Conservation (phyloP, 768 basidiomycete genomes). For the Naematelia aurantialba region DNA sequence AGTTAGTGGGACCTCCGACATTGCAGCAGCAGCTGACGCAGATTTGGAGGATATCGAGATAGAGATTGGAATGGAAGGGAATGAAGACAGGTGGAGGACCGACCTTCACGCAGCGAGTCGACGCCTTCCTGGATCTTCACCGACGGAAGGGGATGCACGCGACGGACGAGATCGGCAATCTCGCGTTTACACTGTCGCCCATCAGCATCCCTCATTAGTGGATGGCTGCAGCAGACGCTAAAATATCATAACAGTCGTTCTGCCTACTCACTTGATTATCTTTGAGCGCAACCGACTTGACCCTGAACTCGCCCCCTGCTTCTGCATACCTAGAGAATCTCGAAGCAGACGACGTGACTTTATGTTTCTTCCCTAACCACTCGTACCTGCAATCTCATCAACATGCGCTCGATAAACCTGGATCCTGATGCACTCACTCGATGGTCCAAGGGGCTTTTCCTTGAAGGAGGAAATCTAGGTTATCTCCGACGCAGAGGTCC, state of each 20-base stretch:
- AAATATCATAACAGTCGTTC: too few species aligned
- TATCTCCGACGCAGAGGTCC: constrained; percentile 87
- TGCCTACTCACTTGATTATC: constrained; percentile 65
- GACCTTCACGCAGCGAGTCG: constrained; percentile 87
- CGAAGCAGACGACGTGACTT: constrained; percentile 70
- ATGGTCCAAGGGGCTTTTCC: constrained; percentile 91
- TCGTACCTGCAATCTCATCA: constrained; percentile 61
- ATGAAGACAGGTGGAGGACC: constrained; percentile 18
- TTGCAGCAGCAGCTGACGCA: not conserved
- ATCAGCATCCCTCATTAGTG: constrained; percentile 8
- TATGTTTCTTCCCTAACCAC: constrained; percentile 69
- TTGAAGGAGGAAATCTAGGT: constrained; percentile 85
- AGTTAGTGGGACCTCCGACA: not conserved
- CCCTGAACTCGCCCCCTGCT: constrained; percentile 74
- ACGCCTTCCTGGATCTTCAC: constrained; percentile 86
- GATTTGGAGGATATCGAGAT: not conserved
- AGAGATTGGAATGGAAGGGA: not conserved
- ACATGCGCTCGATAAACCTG: not conserved
- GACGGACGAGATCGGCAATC: constrained; percentile 68
- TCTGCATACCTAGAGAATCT: constrained; percentile 83
- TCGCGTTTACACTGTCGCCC: constrained; percentile 60
- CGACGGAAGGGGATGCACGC: constrained; percentile 76
- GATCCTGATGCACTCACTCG: constrained; percentile 48
- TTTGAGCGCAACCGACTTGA: constrained; percentile 84
- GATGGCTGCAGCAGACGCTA: too few species aligned